phyloP scores from a whole-genome alignment of 305 asterid species.

The Rubia peregrina region DNA sequence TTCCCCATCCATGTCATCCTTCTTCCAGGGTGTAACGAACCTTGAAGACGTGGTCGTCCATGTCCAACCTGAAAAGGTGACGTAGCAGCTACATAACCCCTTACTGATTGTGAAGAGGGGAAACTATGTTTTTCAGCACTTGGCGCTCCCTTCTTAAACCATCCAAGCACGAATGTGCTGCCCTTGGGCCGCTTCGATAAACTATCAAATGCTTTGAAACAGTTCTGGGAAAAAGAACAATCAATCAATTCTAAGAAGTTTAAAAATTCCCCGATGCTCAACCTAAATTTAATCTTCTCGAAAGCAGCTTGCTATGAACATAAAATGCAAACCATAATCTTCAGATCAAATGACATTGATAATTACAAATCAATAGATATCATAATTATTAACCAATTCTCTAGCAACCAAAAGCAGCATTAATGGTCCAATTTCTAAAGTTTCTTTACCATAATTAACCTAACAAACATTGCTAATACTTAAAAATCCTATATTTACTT shows the following conservation, averaged over 20 bases:
- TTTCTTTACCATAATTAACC: not conserved
- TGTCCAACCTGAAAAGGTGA: slow-evolving; percentile 14
- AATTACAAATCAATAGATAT: not conserved
- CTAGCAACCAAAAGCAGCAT: not conserved
- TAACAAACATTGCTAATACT: not conserved
- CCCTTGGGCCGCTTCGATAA: slow-evolving; percentile 32
- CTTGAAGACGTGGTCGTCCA: slow-evolving; percentile 3
- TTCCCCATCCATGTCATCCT: slow-evolving; percentile 27
- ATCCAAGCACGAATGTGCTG: slow-evolving; percentile 19
- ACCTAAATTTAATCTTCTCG: not conserved
- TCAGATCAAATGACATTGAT: not conserved
- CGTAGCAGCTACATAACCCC: slow-evolving; percentile 30
- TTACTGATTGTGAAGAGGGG: slow-evolving; percentile 21
- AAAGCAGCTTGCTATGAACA: no score
- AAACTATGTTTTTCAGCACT: slow-evolving; percentile 24
- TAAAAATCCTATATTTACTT: not conserved
- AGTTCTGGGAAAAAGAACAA: slow-evolving; percentile 25
- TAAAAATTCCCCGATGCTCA: not conserved
- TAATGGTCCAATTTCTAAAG: not conserved
- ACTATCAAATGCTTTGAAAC: slow-evolving; percentile 36
- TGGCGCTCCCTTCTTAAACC: slow-evolving; percentile 27
- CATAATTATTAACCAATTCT: not conserved
- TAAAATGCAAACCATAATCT: not conserved
- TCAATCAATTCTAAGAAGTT: not conserved
- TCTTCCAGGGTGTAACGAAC: slow-evolving; percentile 12